Conservation (phyloP, 192 early-diverging fungal genomes). For the Chytriomyces sp. region DNA sequence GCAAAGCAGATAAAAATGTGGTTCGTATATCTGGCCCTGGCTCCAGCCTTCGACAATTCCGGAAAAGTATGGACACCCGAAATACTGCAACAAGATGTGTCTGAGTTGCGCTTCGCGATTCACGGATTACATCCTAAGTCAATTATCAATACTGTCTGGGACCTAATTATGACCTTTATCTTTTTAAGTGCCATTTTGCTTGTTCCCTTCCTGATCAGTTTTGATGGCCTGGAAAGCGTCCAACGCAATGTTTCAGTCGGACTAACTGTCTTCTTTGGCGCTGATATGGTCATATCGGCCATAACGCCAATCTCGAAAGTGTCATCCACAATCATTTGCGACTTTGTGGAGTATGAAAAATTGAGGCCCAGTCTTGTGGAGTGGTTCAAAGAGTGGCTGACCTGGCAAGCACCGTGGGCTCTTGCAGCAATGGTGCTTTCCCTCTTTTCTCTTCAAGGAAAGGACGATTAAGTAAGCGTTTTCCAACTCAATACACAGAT, state of each 20-base stretch:
- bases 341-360: not conserved
- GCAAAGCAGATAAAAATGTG: no score
- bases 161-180: not conserved
- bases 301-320: not conserved
- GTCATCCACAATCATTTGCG: not conserved
- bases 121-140: slow-evolving; percentile 5
- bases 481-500: no score
- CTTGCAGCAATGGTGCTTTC: not conserved
- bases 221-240: not conserved
- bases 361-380: not conserved
- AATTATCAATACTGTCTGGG: not conserved
- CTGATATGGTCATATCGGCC: not conserved
- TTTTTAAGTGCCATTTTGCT: not conserved
- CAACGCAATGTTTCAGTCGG: not conserved
- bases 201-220: not conserved
- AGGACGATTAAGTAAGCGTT: no score
- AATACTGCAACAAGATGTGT: not conserved
- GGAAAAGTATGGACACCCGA: not conserved
- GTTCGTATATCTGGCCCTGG: no score
- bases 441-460: no score
- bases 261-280: not conserved
- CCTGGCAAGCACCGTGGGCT: not conserved
- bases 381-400: slow-evolving; percentile 8
- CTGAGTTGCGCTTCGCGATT: not conserved
- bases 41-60: not conserved